Evolutionary conservation across 495 filamentous ascomycete species (phyloP), one percentile per base, ranked within the genome.

Genomic region (Xylaria telfairii): DNA sequence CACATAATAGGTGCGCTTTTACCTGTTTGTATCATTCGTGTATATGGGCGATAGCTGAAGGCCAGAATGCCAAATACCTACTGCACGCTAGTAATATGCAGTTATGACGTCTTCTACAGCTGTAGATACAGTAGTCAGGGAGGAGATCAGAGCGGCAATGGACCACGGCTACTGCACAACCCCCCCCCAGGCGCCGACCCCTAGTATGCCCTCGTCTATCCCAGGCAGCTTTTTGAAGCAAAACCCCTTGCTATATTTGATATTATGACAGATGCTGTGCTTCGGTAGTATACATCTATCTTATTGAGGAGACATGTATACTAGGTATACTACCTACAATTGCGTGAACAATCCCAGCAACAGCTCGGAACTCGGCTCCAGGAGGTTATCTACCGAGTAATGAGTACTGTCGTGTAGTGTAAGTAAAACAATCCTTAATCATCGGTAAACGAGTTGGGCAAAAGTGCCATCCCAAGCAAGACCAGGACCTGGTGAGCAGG

Each of bases 401-500:
- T n/a, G n/a, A n/a, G n/a, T n/a, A n/a, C 8, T 37, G 34, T 37
- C 34, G n/a, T 8, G 34, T 37, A 4, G 34, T 37, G 32, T 59
- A 10, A n/a, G 21, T 2, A 19, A 59, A 19, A n/a, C 54, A n/a
- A 37, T 59, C 32, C 51, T 28, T n/a, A 37, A 37, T 8, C n/a
- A 59, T 21, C 56, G 3, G 37, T 62, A 42, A 42, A 37, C 59
- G 37, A 62, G n/a, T 42, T 62, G 59, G 59, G 59, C 59, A 62
- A 62, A 62, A 26, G 37, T 62, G 59, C 59, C 59, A 46, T n/a
- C n/a, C n/a, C n/a, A 42, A 28, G 37, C 59, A 42, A 42, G 37
- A 62, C 19, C 37, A 13, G 59, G 19, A 59, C 32, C 59, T 19
- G 34, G 59, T 62, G 30, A 32, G 21, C 9, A 19, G 19, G 1